Evolutionary conservation across 2,329 filamentous ascomycete genomes (phyloP).

Genomic region (Rutstroemia sp.): DNA sequence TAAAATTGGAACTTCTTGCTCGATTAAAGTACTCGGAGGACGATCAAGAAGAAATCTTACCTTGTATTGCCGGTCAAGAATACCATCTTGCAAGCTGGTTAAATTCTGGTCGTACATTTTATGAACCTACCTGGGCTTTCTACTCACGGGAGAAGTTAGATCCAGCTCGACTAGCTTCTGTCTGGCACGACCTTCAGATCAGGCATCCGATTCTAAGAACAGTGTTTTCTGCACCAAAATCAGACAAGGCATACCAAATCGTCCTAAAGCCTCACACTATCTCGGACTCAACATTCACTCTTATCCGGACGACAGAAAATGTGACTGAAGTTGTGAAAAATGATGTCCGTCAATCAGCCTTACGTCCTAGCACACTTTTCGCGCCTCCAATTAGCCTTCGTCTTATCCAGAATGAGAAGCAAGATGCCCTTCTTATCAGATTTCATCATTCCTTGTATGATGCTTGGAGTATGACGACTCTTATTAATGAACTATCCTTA

Average conservation of each 20-base stretch:
- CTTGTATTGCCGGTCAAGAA: not conserved
- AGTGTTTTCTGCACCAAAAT: not conserved
- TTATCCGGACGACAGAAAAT: not conserved
- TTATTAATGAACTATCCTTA: not conserved
- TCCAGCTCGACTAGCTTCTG: not conserved
- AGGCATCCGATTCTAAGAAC: not conserved
- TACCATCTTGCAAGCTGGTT: constrained; percentile 1
- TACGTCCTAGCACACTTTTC: not conserved
- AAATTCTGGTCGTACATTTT: not conserved
- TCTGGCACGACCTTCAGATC: not conserved
- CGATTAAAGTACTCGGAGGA: not conserved
- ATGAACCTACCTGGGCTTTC: constrained; percentile 3
- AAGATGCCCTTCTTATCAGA: not conserved
- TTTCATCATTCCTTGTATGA: constrained; percentile 1
- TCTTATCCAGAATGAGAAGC: not conserved
- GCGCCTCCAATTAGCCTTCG: not conserved
- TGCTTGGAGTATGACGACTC: not conserved
- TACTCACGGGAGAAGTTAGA: not conserved
- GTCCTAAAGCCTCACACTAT: not conserved
- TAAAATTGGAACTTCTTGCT: not conserved
- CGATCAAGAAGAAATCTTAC: not conserved
- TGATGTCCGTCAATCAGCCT: not conserved
- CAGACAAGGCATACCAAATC: not conserved
- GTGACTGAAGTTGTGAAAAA: not conserved
- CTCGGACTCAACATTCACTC: not conserved